Evolutionary conservation across 345 rosid species (phyloP), one percentile per base, ranked within the genome.

Genomic region (Clarkia xantiana): DNA sequence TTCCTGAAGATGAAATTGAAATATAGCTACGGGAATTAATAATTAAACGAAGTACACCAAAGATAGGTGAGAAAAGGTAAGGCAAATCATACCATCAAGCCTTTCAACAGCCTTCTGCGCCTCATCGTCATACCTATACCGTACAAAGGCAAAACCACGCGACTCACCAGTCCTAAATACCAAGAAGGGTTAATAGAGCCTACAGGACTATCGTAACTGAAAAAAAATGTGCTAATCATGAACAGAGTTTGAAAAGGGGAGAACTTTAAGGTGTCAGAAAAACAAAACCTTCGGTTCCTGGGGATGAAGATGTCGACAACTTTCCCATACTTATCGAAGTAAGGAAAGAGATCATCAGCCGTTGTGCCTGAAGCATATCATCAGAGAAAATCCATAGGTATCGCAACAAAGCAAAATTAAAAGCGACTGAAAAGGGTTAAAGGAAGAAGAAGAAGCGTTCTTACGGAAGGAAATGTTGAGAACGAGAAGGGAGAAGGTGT

Each of bases 271-370:
- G 44, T 1, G 25, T 2, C 10, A 23, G 10, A 11, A 15, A 42
- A 23, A 40, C 14, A 6, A 34, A n/a, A 78, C 85, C 86, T 76
- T 59, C 82, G 70, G 62, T 79, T 77, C 53, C 80, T 67, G 36
- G 86, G 86, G 50, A 80, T 80, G 51, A 80, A 76, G 57, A 80
- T 67, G 43, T 80, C 82, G 15, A 80, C 86, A 36, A 80, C 86
- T 71, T 74, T 79, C 18, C 82, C 82, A 65, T 79, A 76, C 78
- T 69, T 79, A 44, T 76, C 80, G 57, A 76, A 80, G 51, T 76
- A 73, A 42, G 82, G 86, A 52, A 80, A 80, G 38, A 80, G 76
- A 70, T 80, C 86, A 17, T 80, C 86, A 13, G 86, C 86, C 38
- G 73, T 62, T n/a, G 86, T 79, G 23, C 86, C 86, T 79, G 44